Conservation (phyloP, 768 basidiomycete genomes). For the Sporobolomyces phaffii region DNA sequence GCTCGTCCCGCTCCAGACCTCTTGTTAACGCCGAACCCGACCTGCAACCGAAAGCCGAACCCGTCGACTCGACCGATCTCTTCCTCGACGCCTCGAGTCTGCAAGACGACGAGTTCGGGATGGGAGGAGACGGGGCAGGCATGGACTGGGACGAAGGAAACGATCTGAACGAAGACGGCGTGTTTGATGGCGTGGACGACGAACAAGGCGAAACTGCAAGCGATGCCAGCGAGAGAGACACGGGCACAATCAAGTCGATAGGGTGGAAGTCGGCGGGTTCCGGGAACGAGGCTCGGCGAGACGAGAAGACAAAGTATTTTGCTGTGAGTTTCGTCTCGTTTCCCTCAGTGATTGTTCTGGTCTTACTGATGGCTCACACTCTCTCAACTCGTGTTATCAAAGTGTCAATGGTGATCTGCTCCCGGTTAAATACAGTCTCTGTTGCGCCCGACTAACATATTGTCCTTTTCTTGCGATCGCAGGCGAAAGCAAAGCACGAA, state of each 20-base stretch:
- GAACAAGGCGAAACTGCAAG: neutral
- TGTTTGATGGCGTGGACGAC: neutral
- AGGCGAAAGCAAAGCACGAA: constrained; percentile 66
- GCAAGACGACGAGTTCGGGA: neutral
- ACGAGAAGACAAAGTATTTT: neutral
- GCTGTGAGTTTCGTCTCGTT: no score
- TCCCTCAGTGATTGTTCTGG: no score
- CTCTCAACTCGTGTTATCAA: neutral
- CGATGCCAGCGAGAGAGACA: neutral
- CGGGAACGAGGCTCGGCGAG: neutral
- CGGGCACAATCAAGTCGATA: no score
- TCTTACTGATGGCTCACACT: neutral
- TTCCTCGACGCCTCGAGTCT: neutral
- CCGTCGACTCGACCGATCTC: neutral
- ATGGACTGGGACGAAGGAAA: constrained; percentile 8
- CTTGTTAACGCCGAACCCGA: neutral
- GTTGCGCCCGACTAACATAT: neutral
- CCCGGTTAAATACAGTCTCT: neutral
- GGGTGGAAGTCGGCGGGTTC: neutral
- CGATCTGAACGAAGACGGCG: neutral
- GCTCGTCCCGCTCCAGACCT: no score
- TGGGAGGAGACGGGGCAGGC: neutral
- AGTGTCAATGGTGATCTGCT: neutral
- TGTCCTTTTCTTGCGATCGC: neutral
- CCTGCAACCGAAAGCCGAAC: constrained; percentile 1